phyloP scores from a whole-genome alignment of 768 basidiomycete genomes.

The Dentipellis sp. region DNA sequence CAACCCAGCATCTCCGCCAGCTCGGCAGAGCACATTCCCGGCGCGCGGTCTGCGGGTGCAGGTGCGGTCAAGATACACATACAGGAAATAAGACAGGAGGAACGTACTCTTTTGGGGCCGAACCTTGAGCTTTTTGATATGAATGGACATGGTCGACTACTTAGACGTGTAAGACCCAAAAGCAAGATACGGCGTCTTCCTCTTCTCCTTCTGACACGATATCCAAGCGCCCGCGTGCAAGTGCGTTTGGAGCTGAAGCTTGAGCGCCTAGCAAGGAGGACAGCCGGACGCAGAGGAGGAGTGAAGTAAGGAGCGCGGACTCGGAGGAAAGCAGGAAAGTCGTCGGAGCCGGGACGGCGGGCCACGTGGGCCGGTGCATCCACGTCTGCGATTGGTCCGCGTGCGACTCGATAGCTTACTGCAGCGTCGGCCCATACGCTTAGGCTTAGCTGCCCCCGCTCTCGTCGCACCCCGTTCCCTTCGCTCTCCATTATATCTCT shows the following conservation, averaged over 20 bases:
- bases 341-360: background rate
- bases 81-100: constrained; percentile 1
- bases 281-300: background rate
- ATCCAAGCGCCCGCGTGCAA: background rate
- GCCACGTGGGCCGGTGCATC: background rate
- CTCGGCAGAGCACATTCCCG: constrained; percentile 49
- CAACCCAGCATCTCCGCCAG: constrained; percentile 76
- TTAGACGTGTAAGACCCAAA: background rate
- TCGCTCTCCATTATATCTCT: background rate
- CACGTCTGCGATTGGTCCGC: background rate
- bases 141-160: constrained; percentile 21
- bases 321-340: background rate
- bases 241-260: background rate
- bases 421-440: background rate
- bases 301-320: background rate
- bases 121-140: constrained; percentile 76
- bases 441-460: background rate
- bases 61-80: constrained; percentile 6
- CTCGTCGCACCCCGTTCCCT: background rate
- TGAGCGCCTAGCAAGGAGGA: background rate
- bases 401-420: no score
- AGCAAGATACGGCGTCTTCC: background rate
- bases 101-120: constrained; percentile 61
- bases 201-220: background rate
- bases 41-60: constrained; percentile 37